Conservation (phyloP, 2,329 filamentous ascomycete species). For the Colletotrichum kahawae region DNA sequence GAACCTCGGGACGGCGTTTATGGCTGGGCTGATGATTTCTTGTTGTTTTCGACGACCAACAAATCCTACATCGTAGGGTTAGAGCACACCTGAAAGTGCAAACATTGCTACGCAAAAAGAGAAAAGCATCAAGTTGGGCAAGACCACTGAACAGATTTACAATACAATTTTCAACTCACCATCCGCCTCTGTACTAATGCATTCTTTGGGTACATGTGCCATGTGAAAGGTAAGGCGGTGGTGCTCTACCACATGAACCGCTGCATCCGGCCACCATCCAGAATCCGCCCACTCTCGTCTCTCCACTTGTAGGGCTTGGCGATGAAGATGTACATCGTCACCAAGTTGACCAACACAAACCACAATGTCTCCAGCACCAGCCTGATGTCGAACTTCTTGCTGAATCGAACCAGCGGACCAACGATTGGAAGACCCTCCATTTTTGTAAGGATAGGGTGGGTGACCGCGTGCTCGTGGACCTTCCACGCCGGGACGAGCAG, state of each 20-base stretch:
- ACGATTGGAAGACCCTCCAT: constrained; percentile 1
- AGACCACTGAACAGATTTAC: background rate
- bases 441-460: background rate
- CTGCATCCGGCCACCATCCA: constrained; percentile 66
- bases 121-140: constrained; percentile 4
- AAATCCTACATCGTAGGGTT: background rate
- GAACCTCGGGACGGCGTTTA: background rate
- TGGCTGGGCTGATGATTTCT: background rate
- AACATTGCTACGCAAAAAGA: background rate
- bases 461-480: constrained; percentile 3
- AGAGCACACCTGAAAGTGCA: constrained; percentile 17
- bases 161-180: background rate
- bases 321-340: constrained; percentile 76
- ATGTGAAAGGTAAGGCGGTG: too few relatives aligned
- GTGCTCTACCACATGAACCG: constrained; percentile 78
- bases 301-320: constrained; percentile 71
- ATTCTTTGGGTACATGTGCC: background rate
- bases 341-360: constrained; percentile 69
- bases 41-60: background rate
- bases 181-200: background rate
- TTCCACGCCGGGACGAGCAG: constrained; percentile 70
- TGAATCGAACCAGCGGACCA: constrained; percentile 10
- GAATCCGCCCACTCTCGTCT: constrained; percentile 52
- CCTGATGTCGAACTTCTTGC: constrained; percentile 46
- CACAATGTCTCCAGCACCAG: constrained; percentile 68